These are phyloP conservation scores for Eucalyptus polybractea DNA, from an alignment of 345 rosid species.

Conservation along the genomic window DNA sequence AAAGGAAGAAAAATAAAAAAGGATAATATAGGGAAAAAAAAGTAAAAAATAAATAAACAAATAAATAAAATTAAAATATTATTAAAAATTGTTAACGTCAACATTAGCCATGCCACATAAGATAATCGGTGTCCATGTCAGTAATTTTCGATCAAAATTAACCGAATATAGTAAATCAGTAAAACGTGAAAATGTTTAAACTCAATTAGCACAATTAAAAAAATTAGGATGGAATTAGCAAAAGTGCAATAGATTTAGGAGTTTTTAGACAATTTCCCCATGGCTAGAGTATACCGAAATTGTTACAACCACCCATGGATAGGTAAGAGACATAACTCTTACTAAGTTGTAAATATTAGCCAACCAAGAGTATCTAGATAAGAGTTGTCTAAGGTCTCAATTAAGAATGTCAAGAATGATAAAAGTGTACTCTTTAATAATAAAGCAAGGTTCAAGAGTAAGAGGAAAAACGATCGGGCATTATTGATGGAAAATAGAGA, in stretches of 20 bases:
- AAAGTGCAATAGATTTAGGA: too few relatives aligned
- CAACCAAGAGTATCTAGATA: not conserved
- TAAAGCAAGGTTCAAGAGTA: not conserved
- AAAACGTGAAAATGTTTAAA: too few relatives aligned
- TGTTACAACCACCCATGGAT: not conserved
- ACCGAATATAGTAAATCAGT: rapidly evolving
- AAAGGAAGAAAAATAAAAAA: too few relatives aligned
- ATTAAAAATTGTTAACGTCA: too few relatives aligned
- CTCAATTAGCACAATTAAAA: not conserved
- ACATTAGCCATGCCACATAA: rapidly evolving
- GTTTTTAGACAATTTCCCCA: too few relatives aligned
- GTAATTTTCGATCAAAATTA: too few relatives aligned
- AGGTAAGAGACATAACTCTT: not conserved
- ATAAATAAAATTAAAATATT: too few relatives aligned
- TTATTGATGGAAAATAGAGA: not conserved
- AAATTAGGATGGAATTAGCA: too few relatives aligned
- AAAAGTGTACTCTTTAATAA: not conserved
- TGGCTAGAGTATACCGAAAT: not conserved
- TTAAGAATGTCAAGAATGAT: not conserved
- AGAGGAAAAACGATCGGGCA: not conserved
- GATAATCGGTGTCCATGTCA: rapidly evolving
- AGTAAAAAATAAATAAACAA: too few relatives aligned
- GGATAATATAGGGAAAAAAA: too few relatives aligned
- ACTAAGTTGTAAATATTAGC: not conserved
- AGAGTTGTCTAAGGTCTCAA: not conserved